Evolutionary conservation across 352 stramenopile species (phyloP).

Genomic region (Phytopythium ostracodes): DNA sequence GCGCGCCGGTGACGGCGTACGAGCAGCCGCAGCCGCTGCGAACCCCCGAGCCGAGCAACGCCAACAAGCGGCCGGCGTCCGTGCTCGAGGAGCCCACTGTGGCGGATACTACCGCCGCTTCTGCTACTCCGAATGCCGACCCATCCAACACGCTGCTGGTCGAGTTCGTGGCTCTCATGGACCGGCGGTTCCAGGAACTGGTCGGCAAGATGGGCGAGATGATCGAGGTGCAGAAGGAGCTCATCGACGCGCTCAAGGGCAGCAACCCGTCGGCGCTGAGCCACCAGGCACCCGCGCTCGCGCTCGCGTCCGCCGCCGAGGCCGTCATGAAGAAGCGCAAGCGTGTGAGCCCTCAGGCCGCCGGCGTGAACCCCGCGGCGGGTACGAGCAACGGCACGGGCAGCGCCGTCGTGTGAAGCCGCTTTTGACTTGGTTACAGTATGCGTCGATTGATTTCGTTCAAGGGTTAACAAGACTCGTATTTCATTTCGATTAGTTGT

Average conservation of each 20-base stretch:
- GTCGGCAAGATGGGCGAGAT: conserved; percentile 70
- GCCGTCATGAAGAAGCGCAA: conserved; percentile 41
- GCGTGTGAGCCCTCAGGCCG: background rate
- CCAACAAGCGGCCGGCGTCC: conserved; percentile 21
- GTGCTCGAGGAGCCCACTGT: conserved; percentile 16
- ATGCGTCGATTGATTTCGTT: background rate
- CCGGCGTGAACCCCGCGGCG: background rate
- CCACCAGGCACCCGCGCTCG: conserved; percentile 25
- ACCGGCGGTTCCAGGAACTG: conserved; percentile 73
- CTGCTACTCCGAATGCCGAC: conserved; percentile 11
- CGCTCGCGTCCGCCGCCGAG: conserved; percentile 27
- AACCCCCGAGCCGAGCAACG: background rate
- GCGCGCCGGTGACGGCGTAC: background rate
- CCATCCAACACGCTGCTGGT: conserved; percentile 35
- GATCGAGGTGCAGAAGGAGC: conserved; percentile 65
- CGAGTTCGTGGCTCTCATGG: conserved; percentile 59
- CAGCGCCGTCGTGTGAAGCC: conserved; percentile 7
- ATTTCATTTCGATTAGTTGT: background rate
- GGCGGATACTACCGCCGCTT: background rate
- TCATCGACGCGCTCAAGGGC: conserved; percentile 55
- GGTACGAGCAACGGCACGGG: conserved; percentile 1
- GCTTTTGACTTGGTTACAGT: conserved; percentile 7
- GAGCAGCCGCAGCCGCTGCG: background rate
- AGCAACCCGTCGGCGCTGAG: conserved; percentile 21
- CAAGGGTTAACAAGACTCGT: background rate